Evolutionary conservation across 2,329 filamentous ascomycete genomes (phyloP).

Genomic region (Thelonectria blattea): DNA sequence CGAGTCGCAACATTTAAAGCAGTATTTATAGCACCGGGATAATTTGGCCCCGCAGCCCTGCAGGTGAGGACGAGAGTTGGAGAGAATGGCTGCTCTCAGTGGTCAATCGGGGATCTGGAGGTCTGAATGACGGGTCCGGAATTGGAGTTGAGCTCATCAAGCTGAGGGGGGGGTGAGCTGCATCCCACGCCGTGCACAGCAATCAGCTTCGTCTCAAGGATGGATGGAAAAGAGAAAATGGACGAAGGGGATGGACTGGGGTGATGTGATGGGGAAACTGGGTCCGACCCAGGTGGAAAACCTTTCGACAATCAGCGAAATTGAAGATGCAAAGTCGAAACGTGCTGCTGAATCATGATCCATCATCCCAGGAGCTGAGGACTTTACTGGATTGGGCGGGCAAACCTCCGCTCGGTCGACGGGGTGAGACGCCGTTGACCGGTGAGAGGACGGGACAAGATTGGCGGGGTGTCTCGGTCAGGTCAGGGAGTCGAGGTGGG

Average conservation of each 20-base stretch:
- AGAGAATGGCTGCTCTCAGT: not conserved
- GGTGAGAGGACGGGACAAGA: conserved; percentile 11
- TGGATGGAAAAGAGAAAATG: conserved; percentile 21
- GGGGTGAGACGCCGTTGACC: conserved; percentile 26
- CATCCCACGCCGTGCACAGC: not conserved
- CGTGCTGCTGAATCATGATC: conserved; percentile 2
- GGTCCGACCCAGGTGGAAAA: conserved; percentile 14
- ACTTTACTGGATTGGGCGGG: conserved; percentile 17
- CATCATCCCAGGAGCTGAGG: not conserved
- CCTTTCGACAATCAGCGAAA: conserved; percentile 12
- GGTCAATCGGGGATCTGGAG: not conserved
- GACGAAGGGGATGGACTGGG: conserved; percentile 17
- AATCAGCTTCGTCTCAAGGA: conserved; percentile 11
- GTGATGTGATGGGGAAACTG: conserved; percentile 14
- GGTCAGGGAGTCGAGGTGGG: not conserved
- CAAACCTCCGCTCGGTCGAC: conserved; percentile 34
- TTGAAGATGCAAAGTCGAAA: conserved; percentile 13
- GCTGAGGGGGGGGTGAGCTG: not conserved
- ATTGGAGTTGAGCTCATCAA: not conserved
- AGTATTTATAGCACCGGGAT: not conserved
- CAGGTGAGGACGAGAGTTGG: not conserved
- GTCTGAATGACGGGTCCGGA: not conserved
- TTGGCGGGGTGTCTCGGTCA: conserved; percentile 19
- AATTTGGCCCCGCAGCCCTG: not conserved
- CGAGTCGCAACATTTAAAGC: not conserved